A percentile compares a stretch with the other conserved stretches of the same genome.
phyloP scores from a whole-genome alignment of 257 asterid species.

The Oldenlandia corymbosa region DNA sequence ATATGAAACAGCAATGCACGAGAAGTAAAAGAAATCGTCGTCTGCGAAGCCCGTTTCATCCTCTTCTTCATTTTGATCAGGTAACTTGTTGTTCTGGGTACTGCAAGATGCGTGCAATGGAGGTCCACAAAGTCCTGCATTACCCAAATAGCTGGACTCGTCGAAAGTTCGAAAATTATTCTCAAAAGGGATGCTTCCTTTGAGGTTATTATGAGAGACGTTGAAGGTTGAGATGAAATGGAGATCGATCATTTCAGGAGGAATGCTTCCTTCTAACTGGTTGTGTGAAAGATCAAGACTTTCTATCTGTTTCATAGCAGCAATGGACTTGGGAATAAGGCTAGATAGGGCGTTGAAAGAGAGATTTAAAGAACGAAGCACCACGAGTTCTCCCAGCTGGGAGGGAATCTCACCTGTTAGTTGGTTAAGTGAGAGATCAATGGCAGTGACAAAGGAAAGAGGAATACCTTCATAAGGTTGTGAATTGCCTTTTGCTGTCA shows the following conservation, averaged over 20 bases:
- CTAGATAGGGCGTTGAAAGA: constrained; percentile 11
- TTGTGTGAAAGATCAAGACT: constrained; percentile 20
- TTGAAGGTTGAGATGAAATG: constrained; percentile 14
- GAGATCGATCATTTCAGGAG: constrained; percentile 10
- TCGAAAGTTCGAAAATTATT: constrained; percentile 15
- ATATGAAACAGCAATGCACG: constrained; percentile 16
- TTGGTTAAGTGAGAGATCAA: constrained; percentile 18
- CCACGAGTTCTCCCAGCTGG: constrained; percentile 8
- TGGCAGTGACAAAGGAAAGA: constrained; percentile 10
- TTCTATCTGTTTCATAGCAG: constrained; percentile 3
- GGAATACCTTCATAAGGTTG: constrained; percentile 14
- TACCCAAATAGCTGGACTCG: constrained; percentile 15
- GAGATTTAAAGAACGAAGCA: constrained; percentile 17
- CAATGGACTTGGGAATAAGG: constrained; percentile 14
- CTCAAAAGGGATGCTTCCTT: constrained; percentile 16
- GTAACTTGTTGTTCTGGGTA: not conserved
- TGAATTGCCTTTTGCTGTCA: constrained; percentile 15
- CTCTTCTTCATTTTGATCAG: constrained; percentile 13
- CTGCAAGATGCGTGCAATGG: constrained; percentile 14
- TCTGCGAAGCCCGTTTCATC: constrained; percentile 11
- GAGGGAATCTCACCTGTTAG: constrained; percentile 7
- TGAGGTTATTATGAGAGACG: constrained; percentile 12
- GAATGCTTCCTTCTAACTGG: constrained; percentile 16
- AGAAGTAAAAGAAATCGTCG: constrained; percentile 22
- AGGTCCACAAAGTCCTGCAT: constrained; percentile 17